Evolutionary conservation across 192 early-diverging fungal species (phyloP).

Genomic region (Glomus cerebriforme): DNA sequence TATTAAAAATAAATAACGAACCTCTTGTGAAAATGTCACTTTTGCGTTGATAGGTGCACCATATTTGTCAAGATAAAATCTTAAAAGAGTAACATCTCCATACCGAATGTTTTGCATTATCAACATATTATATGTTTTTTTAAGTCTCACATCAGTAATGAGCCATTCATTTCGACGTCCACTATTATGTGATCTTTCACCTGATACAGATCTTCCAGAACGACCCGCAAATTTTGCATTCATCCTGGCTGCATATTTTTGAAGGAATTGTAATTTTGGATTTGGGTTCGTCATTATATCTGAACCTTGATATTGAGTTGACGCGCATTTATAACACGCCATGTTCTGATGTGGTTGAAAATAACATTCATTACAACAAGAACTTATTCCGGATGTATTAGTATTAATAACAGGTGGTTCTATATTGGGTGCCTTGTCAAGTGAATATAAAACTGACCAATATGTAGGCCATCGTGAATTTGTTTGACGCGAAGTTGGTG

Average conservation of each 20-base stretch:
- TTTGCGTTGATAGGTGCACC: slow-evolving; percentile 35
- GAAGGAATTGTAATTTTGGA: slow-evolving; percentile 27
- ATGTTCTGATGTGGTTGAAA: slow-evolving; percentile 14
- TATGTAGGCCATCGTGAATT: slow-evolving; percentile 26
- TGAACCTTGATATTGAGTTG: background rate
- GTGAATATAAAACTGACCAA: slow-evolving; percentile 32
- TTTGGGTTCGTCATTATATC: background rate
- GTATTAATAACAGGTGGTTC: slow-evolving; percentile 14
- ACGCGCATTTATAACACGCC: slow-evolving; percentile 5
- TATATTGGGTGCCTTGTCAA: slow-evolving; percentile 25
- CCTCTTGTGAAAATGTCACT: slow-evolving; percentile 26
- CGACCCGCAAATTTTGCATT: slow-evolving; percentile 26
- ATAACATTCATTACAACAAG: background rate
- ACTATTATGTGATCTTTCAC: background rate
- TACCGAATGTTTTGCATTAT: slow-evolving; percentile 49
- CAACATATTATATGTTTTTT: slow-evolving; percentile 49
- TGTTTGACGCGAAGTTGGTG: background rate
- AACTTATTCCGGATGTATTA: background rate
- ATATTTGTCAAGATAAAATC: slow-evolving; percentile 47
- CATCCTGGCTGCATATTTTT: slow-evolving; percentile 27
- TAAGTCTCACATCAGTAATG: slow-evolving; percentile 40
- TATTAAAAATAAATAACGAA: background rate
- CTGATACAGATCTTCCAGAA: background rate
- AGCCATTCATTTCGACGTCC: slow-evolving; percentile 42
- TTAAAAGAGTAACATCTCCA: slow-evolving; percentile 42